Base-by-base conservation (phyloP, 768 basidiomycete species). In the Cytidiella melzeri region DNA sequence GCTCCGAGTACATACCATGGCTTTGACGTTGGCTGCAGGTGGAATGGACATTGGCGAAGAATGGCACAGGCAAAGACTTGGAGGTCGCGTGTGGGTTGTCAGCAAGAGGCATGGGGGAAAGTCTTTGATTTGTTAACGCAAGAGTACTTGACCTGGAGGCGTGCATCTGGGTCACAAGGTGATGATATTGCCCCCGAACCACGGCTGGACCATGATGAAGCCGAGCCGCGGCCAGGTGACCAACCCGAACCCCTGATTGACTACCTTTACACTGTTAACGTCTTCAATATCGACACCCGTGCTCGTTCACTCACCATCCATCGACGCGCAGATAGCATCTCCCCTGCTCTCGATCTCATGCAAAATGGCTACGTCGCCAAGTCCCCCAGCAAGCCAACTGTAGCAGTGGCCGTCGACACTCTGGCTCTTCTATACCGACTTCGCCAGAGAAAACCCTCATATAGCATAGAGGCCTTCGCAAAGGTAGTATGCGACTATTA, bases 401-500 rank as follows among this genome's bases (percentile, higher is more conserved):
- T 46, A 11, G 52, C 49, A 18, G 42, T 56, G 7, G 50, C 55
- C 3, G 11, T 54, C 20, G 5, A 27, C 21, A 56, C 55, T 3
- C 42, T 56, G 9, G 36, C 50, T 19, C 46, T 54, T 4, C 30
- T 46, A 3, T 41, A 44, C 20, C 39, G 45, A 1, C 34, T 54
- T 3, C 52, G 49, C 19, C 45, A 19, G 19, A 48, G 49, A 1
- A 46, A 50, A 25, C 27, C 53, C 5, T 56, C 55, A 4, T 50
- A 54, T 36, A 54, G 55, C 34, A 47, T 47, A 6, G 52, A 56
- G 24, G 43, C 53, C 2, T 56, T 56, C 37, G 42, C 36, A 2
- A 50, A 51, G 18, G 43, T 54, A 6, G 15, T 56, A 3, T 56
- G 52, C 41, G 53, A 56, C 23, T 51, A 39, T 23, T 54, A 56